A percentile compares a stretch with the other conserved stretches of the same genome.
Conservation (phyloP, 2,329 filamentous ascomycete genomes). For the Hypoxylon sp. region DNA sequence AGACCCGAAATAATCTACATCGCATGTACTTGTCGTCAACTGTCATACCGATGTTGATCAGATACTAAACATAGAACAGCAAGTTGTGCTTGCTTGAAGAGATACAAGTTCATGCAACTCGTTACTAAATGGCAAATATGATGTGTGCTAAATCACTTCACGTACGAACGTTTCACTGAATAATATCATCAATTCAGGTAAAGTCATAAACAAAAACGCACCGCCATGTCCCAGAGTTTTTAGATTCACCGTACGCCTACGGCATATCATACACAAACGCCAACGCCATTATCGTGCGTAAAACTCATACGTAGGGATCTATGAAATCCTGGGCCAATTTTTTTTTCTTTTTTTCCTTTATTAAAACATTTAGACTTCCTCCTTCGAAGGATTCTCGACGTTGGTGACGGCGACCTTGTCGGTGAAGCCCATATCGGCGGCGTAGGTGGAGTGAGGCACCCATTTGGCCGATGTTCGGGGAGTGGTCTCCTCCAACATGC, state of each 20-base stretch:
- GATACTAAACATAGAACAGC: neutral
- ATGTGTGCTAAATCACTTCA: neutral
- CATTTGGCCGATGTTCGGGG: conserved; percentile 83
- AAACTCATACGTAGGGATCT: conserved; percentile 9
- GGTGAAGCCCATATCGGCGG: conserved; percentile 66
- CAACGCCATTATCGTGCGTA: conserved; percentile 14
- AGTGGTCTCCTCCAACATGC: conserved; percentile 89
- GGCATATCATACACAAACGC: conserved; percentile 18
- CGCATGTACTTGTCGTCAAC: neutral
- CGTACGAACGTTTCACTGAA: neutral
- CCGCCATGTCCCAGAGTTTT: conserved; percentile 10
- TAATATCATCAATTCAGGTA: neutral
- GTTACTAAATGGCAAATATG: neutral
- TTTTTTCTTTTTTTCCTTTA: neutral
- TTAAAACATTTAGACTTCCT: conserved; percentile 32
- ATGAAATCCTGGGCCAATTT: neutral
- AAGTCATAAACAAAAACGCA: neutral
- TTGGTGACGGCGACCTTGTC: conserved; percentile 52
- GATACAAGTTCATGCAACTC: neutral
- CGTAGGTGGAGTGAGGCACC: conserved; percentile 80
- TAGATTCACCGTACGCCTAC: conserved; percentile 10
- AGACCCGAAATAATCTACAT: neutral
- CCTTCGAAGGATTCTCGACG: conserved; percentile 45
- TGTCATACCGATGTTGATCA: neutral
- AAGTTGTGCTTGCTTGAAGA: neutral